Conservation (phyloP, 805 yeast genomes). For the Jamesozyma lodderae region DNA sequence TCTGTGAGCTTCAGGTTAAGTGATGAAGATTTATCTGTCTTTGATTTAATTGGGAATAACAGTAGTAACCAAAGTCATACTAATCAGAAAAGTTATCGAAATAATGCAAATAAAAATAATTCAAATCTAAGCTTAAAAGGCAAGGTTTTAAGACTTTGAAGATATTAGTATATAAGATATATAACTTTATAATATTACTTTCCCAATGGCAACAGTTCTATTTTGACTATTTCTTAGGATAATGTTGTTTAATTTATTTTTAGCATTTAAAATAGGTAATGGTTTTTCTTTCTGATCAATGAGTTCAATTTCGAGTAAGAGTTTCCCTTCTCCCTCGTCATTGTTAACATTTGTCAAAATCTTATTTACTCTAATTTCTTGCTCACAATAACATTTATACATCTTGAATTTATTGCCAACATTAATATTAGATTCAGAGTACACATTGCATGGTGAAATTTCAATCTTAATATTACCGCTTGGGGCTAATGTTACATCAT, state of each 20-base stretch:
- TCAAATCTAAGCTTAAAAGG: not conserved
- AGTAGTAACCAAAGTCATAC: constrained; percentile 1
- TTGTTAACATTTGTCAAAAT: not conserved
- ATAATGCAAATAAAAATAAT: not conserved
- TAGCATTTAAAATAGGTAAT: not conserved
- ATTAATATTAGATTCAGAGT: not conserved
- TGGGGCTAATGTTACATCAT: not conserved
- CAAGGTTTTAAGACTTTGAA: constrained; percentile 1
- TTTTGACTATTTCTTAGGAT: constrained; percentile 2
- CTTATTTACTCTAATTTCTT: constrained; percentile 1
- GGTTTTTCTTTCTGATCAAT: not conserved
- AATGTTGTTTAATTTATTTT: not conserved
- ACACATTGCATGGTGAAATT: not conserved
- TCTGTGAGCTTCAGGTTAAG: constrained; percentile 20
- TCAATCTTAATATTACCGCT: not conserved
- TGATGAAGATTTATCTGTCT: constrained; percentile 33
- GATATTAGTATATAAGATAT: not conserved
- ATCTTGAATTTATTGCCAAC: not conserved
- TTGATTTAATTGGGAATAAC: constrained; percentile 31
- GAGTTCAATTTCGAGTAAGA: not conserved
- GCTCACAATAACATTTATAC: not conserved
- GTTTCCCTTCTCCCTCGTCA: not conserved
- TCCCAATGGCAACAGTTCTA: constrained; percentile 4
- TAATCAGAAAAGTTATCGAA: not conserved
- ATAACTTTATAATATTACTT: not conserved